Evolutionary conservation across 2,329 filamentous ascomycete species (phyloP).

Genomic region (Ophiocordyceps australis): DNA sequence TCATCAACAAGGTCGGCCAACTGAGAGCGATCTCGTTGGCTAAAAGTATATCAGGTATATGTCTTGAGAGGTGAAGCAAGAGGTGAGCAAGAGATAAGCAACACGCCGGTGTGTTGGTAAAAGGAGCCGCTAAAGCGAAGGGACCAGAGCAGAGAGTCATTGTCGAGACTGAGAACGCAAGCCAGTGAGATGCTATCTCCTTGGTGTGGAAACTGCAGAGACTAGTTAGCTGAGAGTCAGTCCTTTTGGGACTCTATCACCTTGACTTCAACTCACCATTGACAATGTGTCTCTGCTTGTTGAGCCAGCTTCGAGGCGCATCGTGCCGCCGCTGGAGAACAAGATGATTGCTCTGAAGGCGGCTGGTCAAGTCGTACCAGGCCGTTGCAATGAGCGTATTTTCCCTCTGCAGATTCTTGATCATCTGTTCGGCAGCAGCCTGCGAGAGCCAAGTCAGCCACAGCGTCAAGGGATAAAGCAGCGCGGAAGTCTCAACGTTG

Average conservation of each 20-base stretch:
- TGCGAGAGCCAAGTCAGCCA: slow-evolving; percentile 8
- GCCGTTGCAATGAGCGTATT: slow-evolving; percentile 65
- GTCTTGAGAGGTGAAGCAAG: too few species aligned
- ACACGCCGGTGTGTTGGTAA: too few species aligned
- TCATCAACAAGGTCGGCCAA: too few species aligned
- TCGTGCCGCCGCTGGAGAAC: slow-evolving; percentile 59
- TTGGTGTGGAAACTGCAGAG: slow-evolving; percentile 23
- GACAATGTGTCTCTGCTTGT: slow-evolving; percentile 60
- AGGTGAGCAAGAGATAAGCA: too few species aligned
- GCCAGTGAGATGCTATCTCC: slow-evolving; percentile 10
- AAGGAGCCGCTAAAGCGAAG: too few species aligned
- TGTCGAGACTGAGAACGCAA: not conserved
- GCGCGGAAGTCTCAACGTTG: too few species aligned
- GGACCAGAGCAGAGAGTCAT: too few species aligned
- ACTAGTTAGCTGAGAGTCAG: slow-evolving; percentile 22
- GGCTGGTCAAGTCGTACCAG: slow-evolving; percentile 67
- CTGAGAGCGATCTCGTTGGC: too few species aligned
- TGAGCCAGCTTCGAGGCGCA: slow-evolving; percentile 64
- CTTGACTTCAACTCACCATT: slow-evolving; percentile 37
- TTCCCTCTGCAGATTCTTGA: slow-evolving; percentile 58
- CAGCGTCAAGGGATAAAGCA: not conserved
- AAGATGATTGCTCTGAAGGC: slow-evolving; percentile 70
- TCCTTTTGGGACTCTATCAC: too few species aligned
- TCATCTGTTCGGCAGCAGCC: slow-evolving; percentile 32
- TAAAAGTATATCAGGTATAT: too few species aligned